Evolutionary conservation across 306 rosid species (phyloP).

Genomic region (Cicer cuneatum): DNA sequence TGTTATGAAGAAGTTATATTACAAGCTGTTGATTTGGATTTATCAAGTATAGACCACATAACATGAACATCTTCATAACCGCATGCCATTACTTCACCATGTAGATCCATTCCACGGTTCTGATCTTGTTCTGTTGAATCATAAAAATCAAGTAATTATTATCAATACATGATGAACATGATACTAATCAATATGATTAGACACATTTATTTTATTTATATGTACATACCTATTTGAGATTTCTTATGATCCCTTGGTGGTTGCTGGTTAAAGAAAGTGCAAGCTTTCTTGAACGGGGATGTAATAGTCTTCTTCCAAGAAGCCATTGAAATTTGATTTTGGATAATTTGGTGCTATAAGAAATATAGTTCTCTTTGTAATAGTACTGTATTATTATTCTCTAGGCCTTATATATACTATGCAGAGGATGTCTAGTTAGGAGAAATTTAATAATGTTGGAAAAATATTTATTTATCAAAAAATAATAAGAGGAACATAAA

Average conservation of each 20-base stretch:
- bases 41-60: conserved; percentile 97
- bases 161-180: conserved; percentile 22
- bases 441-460: conserved; percentile 10
- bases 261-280: conserved; percentile 80
- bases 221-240: conserved; percentile 63
- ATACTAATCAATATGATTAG: not conserved
- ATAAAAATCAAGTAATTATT: not conserved
- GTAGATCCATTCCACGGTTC: conserved; percentile 71
- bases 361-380: not conserved
- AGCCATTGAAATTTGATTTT: conserved; percentile 51
- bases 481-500: conserved; percentile 27
- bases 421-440: conserved; percentile 15
- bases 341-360: conserved; percentile 25
- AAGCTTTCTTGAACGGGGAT: conserved; percentile 84
- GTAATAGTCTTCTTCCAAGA: conserved; percentile 97
- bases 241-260: conserved; percentile 70
- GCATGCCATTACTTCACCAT: conserved; percentile 96
- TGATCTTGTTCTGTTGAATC: conserved; percentile 57
- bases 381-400: conserved; percentile 27
- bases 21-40: conserved; percentile 74
- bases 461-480: no score
- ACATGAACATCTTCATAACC: conserved; percentile 94
- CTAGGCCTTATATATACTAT: conserved; percentile 35
- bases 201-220: not conserved
- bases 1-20: conserved; percentile 62